These are phyloP conservation scores for Paraconiothyrium sp. DNA, from an alignment of 2,329 filamentous ascomycete genomes.

Conservation along the genomic window DNA sequence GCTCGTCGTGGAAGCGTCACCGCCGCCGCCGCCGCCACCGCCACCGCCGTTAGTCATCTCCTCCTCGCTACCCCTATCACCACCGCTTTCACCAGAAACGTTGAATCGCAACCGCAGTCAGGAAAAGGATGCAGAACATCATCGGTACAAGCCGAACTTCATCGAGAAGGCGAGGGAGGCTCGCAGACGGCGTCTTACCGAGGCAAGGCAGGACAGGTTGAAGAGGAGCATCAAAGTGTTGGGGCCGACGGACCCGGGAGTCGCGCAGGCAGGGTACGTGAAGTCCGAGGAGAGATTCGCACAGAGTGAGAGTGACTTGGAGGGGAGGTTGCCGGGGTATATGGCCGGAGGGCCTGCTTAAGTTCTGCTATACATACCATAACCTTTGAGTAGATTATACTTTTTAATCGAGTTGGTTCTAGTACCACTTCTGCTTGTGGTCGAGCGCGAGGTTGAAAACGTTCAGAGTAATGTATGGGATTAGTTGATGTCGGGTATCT, in stretches of 20 bases:
- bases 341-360: constrained; percentile 12
- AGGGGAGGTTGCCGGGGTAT: constrained; percentile 20
- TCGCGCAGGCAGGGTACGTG: constrained; percentile 20
- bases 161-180: constrained; percentile 37
- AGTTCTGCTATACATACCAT: not conserved
- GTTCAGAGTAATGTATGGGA: not conserved
- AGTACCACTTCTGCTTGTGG: too few species aligned
- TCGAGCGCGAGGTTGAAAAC: too few species aligned
- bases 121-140: constrained; percentile 15
- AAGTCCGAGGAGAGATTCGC: constrained; percentile 13
- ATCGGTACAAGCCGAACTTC: constrained; percentile 22
- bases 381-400: not conserved
- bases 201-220: constrained; percentile 36
- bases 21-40: constrained; percentile 22
- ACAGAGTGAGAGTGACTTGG: constrained; percentile 12
- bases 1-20: constrained; percentile 19
- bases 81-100: constrained; percentile 15
- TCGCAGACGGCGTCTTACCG: constrained; percentile 30
- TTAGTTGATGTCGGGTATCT: not conserved
- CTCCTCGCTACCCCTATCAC: constrained; percentile 3
- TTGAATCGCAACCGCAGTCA: constrained; percentile 7
- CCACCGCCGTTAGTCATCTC: constrained; percentile 7
- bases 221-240: constrained; percentile 46
- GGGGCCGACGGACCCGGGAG: constrained; percentile 38
- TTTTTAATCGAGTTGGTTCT: not conserved